These are phyloP conservation scores for Gossypium arboreum DNA, from an alignment of 345 rosid species.

Conservation along the genomic window DNA sequence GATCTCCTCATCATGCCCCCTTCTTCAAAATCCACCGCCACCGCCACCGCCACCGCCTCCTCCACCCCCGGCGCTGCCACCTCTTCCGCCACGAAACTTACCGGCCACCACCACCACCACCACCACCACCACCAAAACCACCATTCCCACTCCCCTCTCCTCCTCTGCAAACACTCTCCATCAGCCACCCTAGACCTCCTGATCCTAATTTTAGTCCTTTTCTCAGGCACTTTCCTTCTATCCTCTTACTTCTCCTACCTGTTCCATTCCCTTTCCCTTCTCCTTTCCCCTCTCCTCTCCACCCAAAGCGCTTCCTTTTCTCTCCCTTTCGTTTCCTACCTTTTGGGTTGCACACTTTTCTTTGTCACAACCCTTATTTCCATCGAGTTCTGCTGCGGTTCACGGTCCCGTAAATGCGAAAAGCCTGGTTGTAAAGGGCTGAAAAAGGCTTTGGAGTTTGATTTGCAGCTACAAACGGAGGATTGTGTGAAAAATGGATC, in stretches of 20 bases:
- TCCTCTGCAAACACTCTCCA: constrained; percentile 74
- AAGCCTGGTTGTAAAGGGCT: constrained; percentile 74
- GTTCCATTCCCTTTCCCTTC: constrained; percentile 69
- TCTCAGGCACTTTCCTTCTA: constrained; percentile 72
- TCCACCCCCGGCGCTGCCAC: constrained; percentile 17
- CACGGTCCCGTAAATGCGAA: constrained; percentile 70
- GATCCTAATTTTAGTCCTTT: constrained; percentile 67
- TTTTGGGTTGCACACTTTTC: constrained; percentile 53
- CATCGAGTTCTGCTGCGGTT: constrained; percentile 57
- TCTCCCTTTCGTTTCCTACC: constrained; percentile 41
- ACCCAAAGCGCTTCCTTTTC: constrained; percentile 26
- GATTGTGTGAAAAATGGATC: constrained; percentile 51
- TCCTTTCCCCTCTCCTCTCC: constrained; percentile 53
- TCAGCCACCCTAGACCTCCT: constrained; percentile 84
- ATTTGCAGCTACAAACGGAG: constrained; percentile 85
- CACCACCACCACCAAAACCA: constrained; percentile 1
- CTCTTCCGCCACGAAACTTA: constrained; percentile 19
- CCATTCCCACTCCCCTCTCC: constrained; percentile 26
- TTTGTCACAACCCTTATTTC: constrained; percentile 40
- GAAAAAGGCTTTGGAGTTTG: constrained; percentile 92
- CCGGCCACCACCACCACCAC: constrained; percentile 18
- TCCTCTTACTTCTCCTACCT: constrained; percentile 82
- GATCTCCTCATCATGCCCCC: constrained; percentile 35
- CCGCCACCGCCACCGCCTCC: constrained; percentile 21
- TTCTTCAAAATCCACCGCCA: constrained; percentile 26